These are phyloP conservation scores for Penicillium aurantiogriseum DNA, from an alignment of 2,329 filamentous ascomycete genomes.

Conservation along the genomic window DNA sequence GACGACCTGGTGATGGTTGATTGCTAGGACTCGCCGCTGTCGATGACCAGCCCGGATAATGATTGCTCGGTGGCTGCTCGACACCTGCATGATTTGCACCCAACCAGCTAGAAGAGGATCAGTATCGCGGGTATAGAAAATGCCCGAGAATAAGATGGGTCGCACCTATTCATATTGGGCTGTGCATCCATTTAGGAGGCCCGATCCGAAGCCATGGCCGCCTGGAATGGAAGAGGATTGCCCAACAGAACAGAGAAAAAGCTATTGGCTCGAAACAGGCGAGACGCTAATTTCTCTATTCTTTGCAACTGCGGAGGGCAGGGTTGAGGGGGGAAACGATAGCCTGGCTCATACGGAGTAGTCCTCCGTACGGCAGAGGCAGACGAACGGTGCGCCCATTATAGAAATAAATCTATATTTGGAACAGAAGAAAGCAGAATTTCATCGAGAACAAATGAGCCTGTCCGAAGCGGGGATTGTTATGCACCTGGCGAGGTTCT, in stretches of 20 bases:
- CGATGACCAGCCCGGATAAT: slow-evolving; percentile 34
- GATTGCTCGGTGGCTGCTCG: slow-evolving; percentile 31
- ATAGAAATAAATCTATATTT: slow-evolving; percentile 22
- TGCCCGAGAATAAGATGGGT: background rate
- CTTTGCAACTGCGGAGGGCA: slow-evolving; percentile 28
- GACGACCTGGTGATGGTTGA: slow-evolving; percentile 40
- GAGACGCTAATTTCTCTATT: slow-evolving; percentile 28
- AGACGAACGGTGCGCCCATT: background rate
- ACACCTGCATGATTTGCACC: slow-evolving; percentile 34
- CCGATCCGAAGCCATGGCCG: slow-evolving; percentile 31
- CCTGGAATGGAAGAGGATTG: slow-evolving; percentile 20
- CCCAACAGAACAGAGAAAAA: slow-evolving; percentile 12
- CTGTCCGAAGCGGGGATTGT: slow-evolving; percentile 20
- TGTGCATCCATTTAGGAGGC: slow-evolving; percentile 28
- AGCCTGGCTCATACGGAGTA: slow-evolving; percentile 10
- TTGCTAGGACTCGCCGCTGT: slow-evolving; percentile 31
- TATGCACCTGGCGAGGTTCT: slow-evolving; percentile 29
- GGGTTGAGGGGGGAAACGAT: slow-evolving; percentile 16
- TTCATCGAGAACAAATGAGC: slow-evolving; percentile 11
- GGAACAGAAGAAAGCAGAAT: slow-evolving; percentile 21
- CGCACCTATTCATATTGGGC: slow-evolving; percentile 42
- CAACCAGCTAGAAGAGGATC: slow-evolving; percentile 33
- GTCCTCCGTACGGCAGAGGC: slow-evolving; percentile 17
- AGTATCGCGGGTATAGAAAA: slow-evolving; percentile 17
- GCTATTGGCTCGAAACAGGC: slow-evolving; percentile 15